These are phyloP conservation scores for Populus pruinosa DNA, from an alignment of 345 rosid species.

Conservation along the genomic window DNA sequence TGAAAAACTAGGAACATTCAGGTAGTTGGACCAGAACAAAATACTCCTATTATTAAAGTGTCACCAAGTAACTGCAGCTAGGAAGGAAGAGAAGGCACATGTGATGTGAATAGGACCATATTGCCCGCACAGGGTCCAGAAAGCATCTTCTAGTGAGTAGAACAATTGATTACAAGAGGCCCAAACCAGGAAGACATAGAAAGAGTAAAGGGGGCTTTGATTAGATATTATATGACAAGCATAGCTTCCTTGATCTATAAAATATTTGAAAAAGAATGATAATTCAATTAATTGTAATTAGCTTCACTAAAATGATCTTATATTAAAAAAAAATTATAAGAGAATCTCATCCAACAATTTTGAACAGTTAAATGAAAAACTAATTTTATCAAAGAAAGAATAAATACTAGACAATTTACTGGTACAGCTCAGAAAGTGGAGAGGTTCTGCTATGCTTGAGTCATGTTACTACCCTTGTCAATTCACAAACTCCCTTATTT, in stretches of 20 bases:
- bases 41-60: background rate
- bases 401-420: background rate
- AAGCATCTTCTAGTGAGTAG: background rate
- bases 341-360: background rate
- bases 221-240: background rate
- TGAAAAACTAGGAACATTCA: background rate
- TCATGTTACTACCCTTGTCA: background rate
- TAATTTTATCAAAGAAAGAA: background rate
- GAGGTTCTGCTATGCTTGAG: background rate
- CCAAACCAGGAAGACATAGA: background rate
- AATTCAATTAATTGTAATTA: background rate
- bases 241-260: background rate
- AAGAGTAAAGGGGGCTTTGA: background rate
- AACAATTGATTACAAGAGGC: background rate
- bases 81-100: constrained; percentile 3
- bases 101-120: background rate
- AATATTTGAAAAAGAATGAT: too few relatives aligned
- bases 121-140: background rate
- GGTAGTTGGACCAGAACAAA: background rate
- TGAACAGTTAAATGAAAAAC: background rate
- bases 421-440: background rate
- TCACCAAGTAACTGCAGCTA: too few relatives aligned
- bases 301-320: background rate
- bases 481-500: background rate
- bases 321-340: background rate